Conservation (phyloP, 768 basidiomycete genomes). For the Mycena indigotica region DNA sequence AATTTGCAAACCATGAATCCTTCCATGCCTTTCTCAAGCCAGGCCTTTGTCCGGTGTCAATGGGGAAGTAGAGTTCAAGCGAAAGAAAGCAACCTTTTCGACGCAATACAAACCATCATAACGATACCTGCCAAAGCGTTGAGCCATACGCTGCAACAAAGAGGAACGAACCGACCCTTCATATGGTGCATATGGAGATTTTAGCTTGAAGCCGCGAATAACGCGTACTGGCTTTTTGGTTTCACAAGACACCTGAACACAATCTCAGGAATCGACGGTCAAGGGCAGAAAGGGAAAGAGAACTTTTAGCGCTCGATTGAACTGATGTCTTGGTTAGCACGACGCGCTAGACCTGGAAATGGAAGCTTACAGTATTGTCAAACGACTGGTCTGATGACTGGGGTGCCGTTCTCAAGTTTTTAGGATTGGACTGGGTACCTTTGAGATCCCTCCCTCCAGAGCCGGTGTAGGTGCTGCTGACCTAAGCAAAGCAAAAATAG, state of each 20-base stretch:
- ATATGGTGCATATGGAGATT: conserved; percentile 72
- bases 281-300: too few relatives aligned
- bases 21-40: conserved; percentile 73
- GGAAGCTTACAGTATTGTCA: conserved; percentile 54
- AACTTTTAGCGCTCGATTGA: too few relatives aligned
- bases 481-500: background rate
- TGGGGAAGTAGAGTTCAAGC: background rate
- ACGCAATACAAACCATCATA: conserved; percentile 89
- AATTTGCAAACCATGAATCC: conserved; percentile 86
- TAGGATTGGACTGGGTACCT: conserved; percentile 75
- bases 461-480: conserved; percentile 65
- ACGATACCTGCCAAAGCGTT: conserved; percentile 60
- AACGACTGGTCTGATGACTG: conserved; percentile 86
- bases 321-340: too few relatives aligned
- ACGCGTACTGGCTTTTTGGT: conserved; percentile 84
- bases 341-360: background rate
- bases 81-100: conserved; percentile 53
- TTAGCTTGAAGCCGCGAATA: conserved; percentile 79
- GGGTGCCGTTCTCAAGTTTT: conserved; percentile 82
- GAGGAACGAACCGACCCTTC: conserved; percentile 59
- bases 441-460: conserved; percentile 83
- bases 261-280: background rate
- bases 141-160: background rate
- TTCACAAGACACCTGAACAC: conserved; percentile 66
- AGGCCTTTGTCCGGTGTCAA: conserved; percentile 58